These are phyloP conservation scores for Paraphaeosphaeria minitans DNA, from an alignment of 2,329 filamentous ascomycete species.

Conservation along the genomic window DNA sequence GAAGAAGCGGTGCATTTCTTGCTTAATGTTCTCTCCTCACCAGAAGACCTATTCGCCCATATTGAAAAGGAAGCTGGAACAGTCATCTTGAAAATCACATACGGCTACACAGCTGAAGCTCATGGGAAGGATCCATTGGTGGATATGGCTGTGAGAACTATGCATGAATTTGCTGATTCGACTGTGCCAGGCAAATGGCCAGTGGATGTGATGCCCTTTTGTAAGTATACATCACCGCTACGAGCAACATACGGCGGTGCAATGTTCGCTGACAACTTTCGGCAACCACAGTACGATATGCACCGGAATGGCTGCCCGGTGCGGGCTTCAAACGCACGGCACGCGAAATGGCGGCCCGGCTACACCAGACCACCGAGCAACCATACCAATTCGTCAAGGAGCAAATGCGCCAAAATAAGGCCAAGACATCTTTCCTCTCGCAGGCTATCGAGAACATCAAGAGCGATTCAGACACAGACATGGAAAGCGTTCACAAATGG, in stretches of 20 bases:
- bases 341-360: conserved; percentile 30
- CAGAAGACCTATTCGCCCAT: conserved; percentile 27
- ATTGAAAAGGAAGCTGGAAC: conserved; percentile 33
- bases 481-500: conserved; percentile 46
- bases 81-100: conserved; percentile 37
- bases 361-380: conserved; percentile 32
- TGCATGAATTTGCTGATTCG: conserved; percentile 50
- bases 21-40: conserved; percentile 25
- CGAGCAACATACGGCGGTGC: not conserved
- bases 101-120: conserved; percentile 53
- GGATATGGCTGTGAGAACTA: conserved; percentile 47
- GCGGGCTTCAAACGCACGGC: conserved; percentile 50
- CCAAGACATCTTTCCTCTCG: conserved; percentile 47
- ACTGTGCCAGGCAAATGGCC: conserved; percentile 51
- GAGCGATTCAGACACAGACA: conserved; percentile 25
- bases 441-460: conserved; percentile 40
- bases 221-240: conserved; percentile 27
- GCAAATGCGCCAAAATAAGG: conserved; percentile 36
- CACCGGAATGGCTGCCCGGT: conserved; percentile 55
- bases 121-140: conserved; percentile 52
- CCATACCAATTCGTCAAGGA: conserved; percentile 51
- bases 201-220: conserved; percentile 54
- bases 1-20: conserved; percentile 29
- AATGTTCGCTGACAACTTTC: conserved; percentile 9
- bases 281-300: conserved; percentile 34